phyloP scores from a whole-genome alignment of 1,139 yeast genomes.

The Lodderomyces elongisporus region DNA sequence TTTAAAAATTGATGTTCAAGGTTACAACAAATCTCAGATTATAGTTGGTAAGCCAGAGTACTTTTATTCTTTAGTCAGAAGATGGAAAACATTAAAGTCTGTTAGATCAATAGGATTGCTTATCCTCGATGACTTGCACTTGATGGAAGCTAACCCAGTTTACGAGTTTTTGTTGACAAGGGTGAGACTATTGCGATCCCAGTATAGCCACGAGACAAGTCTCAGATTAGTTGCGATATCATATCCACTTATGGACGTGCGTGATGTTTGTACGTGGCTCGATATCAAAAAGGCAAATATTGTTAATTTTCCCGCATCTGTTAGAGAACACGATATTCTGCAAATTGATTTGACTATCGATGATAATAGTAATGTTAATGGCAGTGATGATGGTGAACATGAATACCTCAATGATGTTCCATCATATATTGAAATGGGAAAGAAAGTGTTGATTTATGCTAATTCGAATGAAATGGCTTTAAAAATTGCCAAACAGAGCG shows the following conservation, averaged over 20 bases:
- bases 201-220: constrained; percentile 37
- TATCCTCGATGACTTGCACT: constrained; percentile 74
- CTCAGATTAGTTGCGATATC: constrained; percentile 65
- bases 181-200: constrained; percentile 63
- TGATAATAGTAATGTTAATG: too few relatives aligned
- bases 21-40: constrained; percentile 57
- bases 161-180: constrained; percentile 73
- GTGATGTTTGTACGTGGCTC: constrained; percentile 83
- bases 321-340: constrained; percentile 51
- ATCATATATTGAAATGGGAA: neutral
- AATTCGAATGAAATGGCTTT: constrained; percentile 1
- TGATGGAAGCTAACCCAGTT: constrained; percentile 52
- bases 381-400: neutral
- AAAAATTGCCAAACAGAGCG: neutral
- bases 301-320: constrained; percentile 66
- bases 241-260: constrained; percentile 65
- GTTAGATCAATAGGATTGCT: constrained; percentile 64
- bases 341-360: constrained; percentile 42
- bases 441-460: neutral
- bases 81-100: constrained; percentile 77
- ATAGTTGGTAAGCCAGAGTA: constrained; percentile 77
- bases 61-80: constrained; percentile 64
- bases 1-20: constrained; percentile 45
- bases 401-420: neutral
- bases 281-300: constrained; percentile 58